Evolutionary conservation across 2,329 filamentous ascomycete species (phyloP).

Genomic region (Nothophoma quercina): DNA sequence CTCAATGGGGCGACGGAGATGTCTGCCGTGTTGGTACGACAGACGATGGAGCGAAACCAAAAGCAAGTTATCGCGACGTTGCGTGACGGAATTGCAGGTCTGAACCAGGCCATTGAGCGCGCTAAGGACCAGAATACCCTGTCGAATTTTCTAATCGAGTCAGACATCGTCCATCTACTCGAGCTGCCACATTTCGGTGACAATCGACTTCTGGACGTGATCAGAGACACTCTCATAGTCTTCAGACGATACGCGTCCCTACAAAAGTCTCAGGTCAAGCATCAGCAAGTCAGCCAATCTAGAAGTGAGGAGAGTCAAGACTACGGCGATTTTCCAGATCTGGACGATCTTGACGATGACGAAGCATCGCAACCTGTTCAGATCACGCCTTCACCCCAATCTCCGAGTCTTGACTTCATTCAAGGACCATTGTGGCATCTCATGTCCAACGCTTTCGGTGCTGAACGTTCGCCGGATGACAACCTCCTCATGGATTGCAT

Average conservation of each 20-base stretch:
- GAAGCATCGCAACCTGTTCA: conserved; percentile 16
- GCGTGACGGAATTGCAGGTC: conserved; percentile 59
- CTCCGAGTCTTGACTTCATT: conserved; percentile 49
- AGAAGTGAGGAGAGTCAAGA: conserved; percentile 69
- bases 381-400: not conserved
- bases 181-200: conserved; percentile 61
- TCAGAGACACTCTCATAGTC: conserved; percentile 60
- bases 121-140: conserved; percentile 52
- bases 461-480: conserved; percentile 63
- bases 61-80: conserved; percentile 63
- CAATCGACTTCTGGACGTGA: conserved; percentile 53
- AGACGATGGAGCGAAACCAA: conserved; percentile 64
- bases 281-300: conserved; percentile 41
- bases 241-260: conserved; percentile 51
- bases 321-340: conserved; percentile 65
- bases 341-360: conserved; percentile 56
- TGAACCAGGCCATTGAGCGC: conserved; percentile 58
- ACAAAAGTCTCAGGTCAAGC: conserved; percentile 23
- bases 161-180: conserved; percentile 57
- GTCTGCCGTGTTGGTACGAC: conserved; percentile 57
- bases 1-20: conserved; percentile 50
- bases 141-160: conserved; percentile 53
- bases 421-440: conserved; percentile 61
- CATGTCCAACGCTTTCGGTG: conserved; percentile 68
- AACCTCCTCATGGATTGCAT: conserved; percentile 59